Base-by-base conservation (phyloP, 352 stramenopile species). In the Phytophthora idaei region DNA sequence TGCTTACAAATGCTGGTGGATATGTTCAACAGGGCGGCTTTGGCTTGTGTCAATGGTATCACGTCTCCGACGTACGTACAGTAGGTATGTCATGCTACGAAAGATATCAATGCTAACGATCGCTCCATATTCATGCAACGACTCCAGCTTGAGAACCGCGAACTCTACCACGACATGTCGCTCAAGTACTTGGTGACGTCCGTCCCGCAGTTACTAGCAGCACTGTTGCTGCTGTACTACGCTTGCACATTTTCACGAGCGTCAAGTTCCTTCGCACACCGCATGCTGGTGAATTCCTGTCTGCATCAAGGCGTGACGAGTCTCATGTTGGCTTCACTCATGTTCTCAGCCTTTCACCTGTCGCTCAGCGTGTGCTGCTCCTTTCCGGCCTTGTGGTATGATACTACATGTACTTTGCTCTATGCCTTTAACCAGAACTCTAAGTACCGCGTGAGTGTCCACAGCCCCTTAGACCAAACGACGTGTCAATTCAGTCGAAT, bases 211-310 rank as follows among this genome's bases (percentile, higher is more conserved):
- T 57, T 86, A 5, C 17, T 76, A 14, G 68, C 77, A 9, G 69
- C 69, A 11, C 28, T 84, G 32, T 46, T 90, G 7, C 51, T 93
- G 56, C 70, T 90, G 8, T 84, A 87, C 66, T 93, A 91, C 61
- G 77, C 80, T 2, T 78, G 64, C 68, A 93, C 82, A 12, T 89
- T 90, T 61, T 55, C 63, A 6, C 70, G 61, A 37, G 48, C 56
- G 5, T 67, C 63, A 1, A 91, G 80, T 52, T 65, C 57, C 11
- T 80, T 87, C 48, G 47, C 72, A 17, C 82, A 93, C 34, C 78
- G 68, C 11, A 72, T 89, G 59, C 57, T 91, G 28, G 61, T 71
- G 37, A 61, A 87, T 49, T 90, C 84, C 11, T 92, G 77, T 36
- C 51, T 86, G 2, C 84, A 92, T 49, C 75, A 88, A 21, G 52